phyloP scores from a whole-genome alignment of 73 alveolate genomes.

The Paramecium sexaurelia region DNA sequence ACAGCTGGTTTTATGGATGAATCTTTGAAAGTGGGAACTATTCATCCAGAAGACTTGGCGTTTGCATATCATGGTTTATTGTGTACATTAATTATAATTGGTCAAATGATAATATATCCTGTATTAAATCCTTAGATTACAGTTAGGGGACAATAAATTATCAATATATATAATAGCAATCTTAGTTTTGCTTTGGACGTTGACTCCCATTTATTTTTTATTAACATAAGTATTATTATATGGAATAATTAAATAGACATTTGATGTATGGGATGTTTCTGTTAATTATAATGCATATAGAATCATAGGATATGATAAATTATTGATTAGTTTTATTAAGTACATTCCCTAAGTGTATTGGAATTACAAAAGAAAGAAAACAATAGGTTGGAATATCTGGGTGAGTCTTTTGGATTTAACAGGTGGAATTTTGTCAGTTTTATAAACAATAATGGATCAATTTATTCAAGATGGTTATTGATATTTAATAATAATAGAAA shows the following conservation, averaged over 20 bases:
- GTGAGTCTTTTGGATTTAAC: background rate
- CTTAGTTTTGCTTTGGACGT: background rate
- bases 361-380: conserved; percentile 32
- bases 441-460: background rate
- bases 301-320: conserved; percentile 39
- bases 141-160: conserved; percentile 32
- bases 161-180: background rate
- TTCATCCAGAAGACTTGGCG: conserved; percentile 11
- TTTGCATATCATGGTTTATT: conserved; percentile 54
- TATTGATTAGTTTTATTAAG: background rate
- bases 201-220: background rate
- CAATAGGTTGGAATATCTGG: conserved; percentile 45
- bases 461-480: background rate
- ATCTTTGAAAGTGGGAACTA: background rate
- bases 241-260: background rate
- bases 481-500: background rate
- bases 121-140: background rate
- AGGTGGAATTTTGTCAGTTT: conserved; percentile 15
- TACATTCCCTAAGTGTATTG: conserved; percentile 5
- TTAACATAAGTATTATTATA: background rate
- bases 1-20: background rate
- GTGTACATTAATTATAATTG: background rate
- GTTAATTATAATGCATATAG: conserved; percentile 10
- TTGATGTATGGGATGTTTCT: background rate
- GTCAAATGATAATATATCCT: conserved; percentile 11